Evolutionary conservation across 495 filamentous ascomycete species (phyloP).

Genomic region (Antarctomyces pellizariae): DNA sequence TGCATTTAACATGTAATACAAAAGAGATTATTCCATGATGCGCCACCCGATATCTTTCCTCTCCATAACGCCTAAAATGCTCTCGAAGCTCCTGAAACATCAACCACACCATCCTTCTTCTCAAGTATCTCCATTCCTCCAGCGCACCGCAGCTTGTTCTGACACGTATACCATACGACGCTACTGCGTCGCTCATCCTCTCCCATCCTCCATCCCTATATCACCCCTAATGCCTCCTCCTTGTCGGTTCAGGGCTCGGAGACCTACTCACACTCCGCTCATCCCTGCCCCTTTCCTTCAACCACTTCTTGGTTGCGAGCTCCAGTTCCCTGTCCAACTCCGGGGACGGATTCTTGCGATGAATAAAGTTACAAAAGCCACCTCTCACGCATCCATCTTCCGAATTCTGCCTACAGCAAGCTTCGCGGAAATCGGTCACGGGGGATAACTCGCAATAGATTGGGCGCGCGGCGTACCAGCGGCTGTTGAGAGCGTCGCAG

Average conservation of each 20-base stretch:
- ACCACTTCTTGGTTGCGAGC: slow-evolving; percentile 85
- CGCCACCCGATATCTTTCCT: too few relatives aligned
- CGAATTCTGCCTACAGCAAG: slow-evolving; percentile 82
- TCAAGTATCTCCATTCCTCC: too few relatives aligned
- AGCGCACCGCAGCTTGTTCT: too few relatives aligned
- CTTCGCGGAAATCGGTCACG: slow-evolving; percentile 96
- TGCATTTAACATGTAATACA: too few relatives aligned
- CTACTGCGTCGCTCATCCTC: too few relatives aligned
- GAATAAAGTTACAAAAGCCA: slow-evolving; percentile 98
- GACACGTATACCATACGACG: too few relatives aligned
- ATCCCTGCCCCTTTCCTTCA: slow-evolving; percentile 67
- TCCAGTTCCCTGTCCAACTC: slow-evolving; percentile 79
- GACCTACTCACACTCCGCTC: slow-evolving; percentile 54
- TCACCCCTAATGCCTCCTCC: slow-evolving; percentile 36
- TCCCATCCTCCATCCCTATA: too few relatives aligned
- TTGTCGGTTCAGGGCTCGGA: slow-evolving; percentile 54
- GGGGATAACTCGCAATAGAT: slow-evolving; percentile 96
- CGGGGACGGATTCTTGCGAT: slow-evolving; percentile 74
- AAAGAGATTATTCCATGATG: too few relatives aligned
- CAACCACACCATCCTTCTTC: too few relatives aligned
- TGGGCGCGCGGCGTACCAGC: slow-evolving; percentile 93
- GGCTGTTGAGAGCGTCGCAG: slow-evolving; percentile 78
- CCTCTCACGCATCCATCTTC: slow-evolving; percentile 91
- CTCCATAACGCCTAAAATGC: too few relatives aligned
- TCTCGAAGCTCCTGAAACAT: too few relatives aligned